Base-by-base conservation (phyloP, 192 early-diverging fungal species). In the Coemansia javaensis region DNA sequence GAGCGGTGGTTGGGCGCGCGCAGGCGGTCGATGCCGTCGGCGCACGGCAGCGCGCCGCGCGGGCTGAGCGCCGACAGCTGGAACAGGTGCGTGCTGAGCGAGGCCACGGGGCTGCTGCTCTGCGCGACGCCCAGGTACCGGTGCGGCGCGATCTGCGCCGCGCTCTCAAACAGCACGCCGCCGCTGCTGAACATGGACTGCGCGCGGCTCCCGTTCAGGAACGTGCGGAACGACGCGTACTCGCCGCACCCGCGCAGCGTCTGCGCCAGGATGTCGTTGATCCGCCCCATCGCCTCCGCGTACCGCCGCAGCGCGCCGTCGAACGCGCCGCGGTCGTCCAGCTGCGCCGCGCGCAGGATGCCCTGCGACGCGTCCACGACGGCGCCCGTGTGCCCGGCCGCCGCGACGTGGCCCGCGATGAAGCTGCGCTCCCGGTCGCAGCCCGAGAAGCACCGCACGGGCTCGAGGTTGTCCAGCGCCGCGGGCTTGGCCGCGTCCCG, bases 151-250 rank as follows among this genome's bases (percentile, higher is more conserved):
- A 44, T 3, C 21, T 32, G 4, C 43, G 53, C 59, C 3, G 82
- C 75, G 32, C 81, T 84, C 61, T 94, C 90, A 53, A 87, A 94
- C 40, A 87, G 62, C n/a, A 94, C 87, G 27, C 91, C 87, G 27
- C 91, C 90, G 22, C 85, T 77, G 51, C 83, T 88, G 77, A 94
- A 94, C 89, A 94, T 91, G 37, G 88, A 81, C 79, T 90, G 86
- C 60, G 85, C 84, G 74, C 86, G 89, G 43, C 82, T 85, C 7
- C 90, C 91, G 82, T 87, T 90, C 44, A 94, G 89, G 64, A 90
- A 94, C 1, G 91, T 91, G n/a, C 90, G 76, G 79, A 92, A 94
- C 63, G 87, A 84, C 32, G 82, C 60, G 41, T 94, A 92, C 47
- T 89, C 90, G 4, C 57, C 71, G 18, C 86, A 77, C 17, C 78